Evolutionary conservation across 169 alveolate genomes (phyloP), one percentile per base, ranked within the genome.

Genomic region (Haemoproteus tartakovskyi): DNA sequence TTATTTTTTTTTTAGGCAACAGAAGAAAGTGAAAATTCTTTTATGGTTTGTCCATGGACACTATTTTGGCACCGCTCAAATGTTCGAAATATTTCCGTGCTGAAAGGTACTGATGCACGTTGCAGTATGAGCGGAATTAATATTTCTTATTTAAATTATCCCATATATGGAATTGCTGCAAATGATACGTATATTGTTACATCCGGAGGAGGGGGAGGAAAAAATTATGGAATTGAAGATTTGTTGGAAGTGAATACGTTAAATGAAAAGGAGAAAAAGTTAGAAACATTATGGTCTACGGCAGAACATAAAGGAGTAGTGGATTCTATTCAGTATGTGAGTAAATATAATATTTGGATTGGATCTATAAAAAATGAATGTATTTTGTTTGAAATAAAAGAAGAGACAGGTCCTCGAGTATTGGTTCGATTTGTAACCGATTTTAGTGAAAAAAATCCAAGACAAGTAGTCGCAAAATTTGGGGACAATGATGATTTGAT

Each of bases 151-250:
- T 47, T 70, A 9, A 70, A 70, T 38, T 70, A 70, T 19, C 84
- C 84, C 16, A 70, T 70, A 5, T 70, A 70, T 33, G 84, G 84
- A 82, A 51, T 89, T 21, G 89, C 88, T 11, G 61, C 88, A 30
- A 88, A 80, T 48, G 90, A 85, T 8, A 57, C 79, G 2, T 86
- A 82, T 47, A 61, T 89, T 27, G 90, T 89, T 4, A 79, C 91
- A n/a, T 89, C 93, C 19, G 93, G 93, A 19, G 93, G 93, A 12
- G 93, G 93, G 16, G 93, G 93, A 38, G 93, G 93, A 2, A 70
- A 85, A 47, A 85, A 52, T 30, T 89, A 86, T 29, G 93, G 93
- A 11, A 89, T 89, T 12, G 85, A 63, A 43, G 87, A 89, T 80
- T 36, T 78, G 24, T 51, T 89, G 40, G 93, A 86, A 61, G 26